Evolutionary conservation across 257 asterid genomes (phyloP), one percentile per base, ranked within the genome.

Genomic region (Ocimum tenuiflorum): DNA sequence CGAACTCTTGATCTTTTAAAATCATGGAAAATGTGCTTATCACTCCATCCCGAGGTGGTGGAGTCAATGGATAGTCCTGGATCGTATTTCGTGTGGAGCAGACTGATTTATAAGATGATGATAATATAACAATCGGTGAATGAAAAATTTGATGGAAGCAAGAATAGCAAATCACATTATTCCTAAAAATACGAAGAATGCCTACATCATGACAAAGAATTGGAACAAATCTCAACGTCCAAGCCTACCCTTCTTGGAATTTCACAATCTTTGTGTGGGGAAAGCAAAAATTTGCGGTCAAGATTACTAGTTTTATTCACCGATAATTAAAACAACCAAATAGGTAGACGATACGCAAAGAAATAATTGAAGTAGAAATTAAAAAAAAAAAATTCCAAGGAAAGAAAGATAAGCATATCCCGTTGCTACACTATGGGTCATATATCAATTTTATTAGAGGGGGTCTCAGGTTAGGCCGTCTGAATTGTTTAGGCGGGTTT

Each of bases 201-300:
- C 73, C 33, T 24, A 10, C 24, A 3, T 53, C 61, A 53, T 73
- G 78, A 60, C 57, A 38, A 15, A 8, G 13, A 50, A 36, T 73
- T 73, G 24, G 19, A 41, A 33, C 9, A 19, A 49, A 47, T 23
- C 20, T 65, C 68, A 54, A 23, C 31, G 3, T 55, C 61, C 31
- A 27, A 27, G 3, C 31, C 2, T 27, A 27, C n/a, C 4, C 4
- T 27, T 27, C 31, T 27, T 27, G 31, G 4, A 27, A 63, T 20
- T 61, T 63, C 61, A 49, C 41, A 38, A 64, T 57, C 50, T 65
- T 73, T 31, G 57, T 19, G 42, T 24, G 70, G 18, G 27, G 41
- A 46, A 56, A 68, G 41, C 12, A 7, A 56, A 45, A 35, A 9
- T 4, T 17, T 58, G 18, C 14, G 8, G 9, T 9, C 4, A 27